Evolutionary conservation across 192 early-diverging fungal species (phyloP), one percentile per base, ranked within the genome.

Genomic region (Coemansia sp.): DNA sequence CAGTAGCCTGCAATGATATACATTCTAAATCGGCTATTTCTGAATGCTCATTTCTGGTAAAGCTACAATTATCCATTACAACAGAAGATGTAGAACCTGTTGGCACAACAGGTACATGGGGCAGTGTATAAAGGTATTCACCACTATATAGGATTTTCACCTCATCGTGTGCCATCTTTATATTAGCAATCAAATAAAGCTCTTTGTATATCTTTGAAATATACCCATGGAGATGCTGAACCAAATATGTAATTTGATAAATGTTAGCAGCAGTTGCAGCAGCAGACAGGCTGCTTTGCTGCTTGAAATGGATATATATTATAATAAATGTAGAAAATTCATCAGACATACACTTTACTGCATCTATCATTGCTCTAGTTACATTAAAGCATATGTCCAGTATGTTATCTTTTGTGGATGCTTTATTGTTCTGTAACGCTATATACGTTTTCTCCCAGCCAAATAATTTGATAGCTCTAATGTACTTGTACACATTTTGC

Each of bases 361-460:
- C 43, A 2, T 50, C 19, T 0, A 67, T 24, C 0, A 64, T 1
- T 19, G 29, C 59, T 69, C 65, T 67, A 6, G 52, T n/a, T 9
- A 64, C 45, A 27, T 1, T 25, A 4, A 6, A 65, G 66, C 2
- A 65, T 61, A 43, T 77, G 71, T 69, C 62, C 67, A 7, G 66
- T 69, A 15, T 67, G 19, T 29, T 68, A 19, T 0, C 3, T 2
- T 2, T 14, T 14, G 0, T 11, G 3, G 3, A 24, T 22, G 5
- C 35, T 49, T 52, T 32, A 5, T 66, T 21, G 2, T 53, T 29
- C 2, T 49, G 27, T 2, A 59, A 22, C n/a, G 65, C 56, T 19
- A 64, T 21, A 17, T 59, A 72, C 32, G 60, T 64, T 19, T 29
- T 47, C 24, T 78, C 75, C 75, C 75, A 78, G 9, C 70, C 66